Conservation (phyloP, 2,329 filamentous ascomycete species). For the Nakataea oryzae region DNA sequence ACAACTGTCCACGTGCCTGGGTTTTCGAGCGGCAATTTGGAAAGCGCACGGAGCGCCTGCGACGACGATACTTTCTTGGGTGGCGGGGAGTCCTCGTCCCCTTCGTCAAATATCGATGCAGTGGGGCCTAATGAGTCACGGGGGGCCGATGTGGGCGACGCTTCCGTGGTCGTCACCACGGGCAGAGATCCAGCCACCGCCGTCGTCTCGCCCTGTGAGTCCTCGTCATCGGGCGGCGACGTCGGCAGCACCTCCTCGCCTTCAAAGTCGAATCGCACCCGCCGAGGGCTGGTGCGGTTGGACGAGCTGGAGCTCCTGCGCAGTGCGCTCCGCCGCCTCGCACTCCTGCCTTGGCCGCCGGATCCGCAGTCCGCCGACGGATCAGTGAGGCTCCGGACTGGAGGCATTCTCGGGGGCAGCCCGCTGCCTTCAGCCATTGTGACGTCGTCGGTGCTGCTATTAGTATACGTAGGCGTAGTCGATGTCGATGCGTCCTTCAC, state of each 20-base stretch:
- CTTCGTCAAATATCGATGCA: slow-evolving; percentile 16
- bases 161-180: not conserved
- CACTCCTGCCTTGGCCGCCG: slow-evolving; percentile 42
- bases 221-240: slow-evolving; percentile 30
- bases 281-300: slow-evolving; percentile 42
- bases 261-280: slow-evolving; percentile 52
- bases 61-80: slow-evolving; percentile 24
- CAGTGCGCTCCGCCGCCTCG: slow-evolving; percentile 41
- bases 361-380: slow-evolving; percentile 36
- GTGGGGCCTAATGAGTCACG: slow-evolving; percentile 6
- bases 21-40: slow-evolving; percentile 23
- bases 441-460: slow-evolving; percentile 30
- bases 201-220: slow-evolving; percentile 1
- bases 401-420: slow-evolving; percentile 14
- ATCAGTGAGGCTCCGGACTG: slow-evolving; percentile 30
- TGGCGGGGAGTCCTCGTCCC: slow-evolving; percentile 20
- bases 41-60: slow-evolving; percentile 22
- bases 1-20: slow-evolving; percentile 22
- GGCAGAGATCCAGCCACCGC: slow-evolving; percentile 11
- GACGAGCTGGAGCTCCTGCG: slow-evolving; percentile 23
- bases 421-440: slow-evolving; percentile 34
- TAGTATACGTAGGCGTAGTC: not conserved
- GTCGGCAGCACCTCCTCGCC: slow-evolving; percentile 52
- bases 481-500: slow-evolving; percentile 9
- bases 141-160: not conserved